phyloP scores from a whole-genome alignment of 805 yeast species.

The Ogataea pini region DNA sequence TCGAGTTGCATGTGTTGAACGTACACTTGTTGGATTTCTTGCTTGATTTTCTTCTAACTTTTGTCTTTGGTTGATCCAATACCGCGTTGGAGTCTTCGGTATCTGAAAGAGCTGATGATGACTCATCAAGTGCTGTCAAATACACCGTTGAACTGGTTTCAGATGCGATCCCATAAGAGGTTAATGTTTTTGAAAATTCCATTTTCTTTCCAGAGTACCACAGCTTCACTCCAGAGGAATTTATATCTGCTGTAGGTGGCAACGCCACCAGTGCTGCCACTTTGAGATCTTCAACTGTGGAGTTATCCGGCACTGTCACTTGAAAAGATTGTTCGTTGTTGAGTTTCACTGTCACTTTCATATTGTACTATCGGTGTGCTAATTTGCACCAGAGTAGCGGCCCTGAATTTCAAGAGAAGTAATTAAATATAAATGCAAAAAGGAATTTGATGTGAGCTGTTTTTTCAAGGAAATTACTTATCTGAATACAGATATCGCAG shows the following conservation, averaged over 20 bases:
- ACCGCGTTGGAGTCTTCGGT: constrained; percentile 19
- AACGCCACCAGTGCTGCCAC: constrained; percentile 46
- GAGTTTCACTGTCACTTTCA: constrained; percentile 51
- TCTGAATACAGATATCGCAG: constrained; percentile 5
- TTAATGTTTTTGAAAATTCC: constrained; percentile 29
- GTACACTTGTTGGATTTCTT: constrained; percentile 50
- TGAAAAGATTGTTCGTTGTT: constrained; percentile 37
- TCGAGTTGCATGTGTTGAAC: constrained; percentile 59
- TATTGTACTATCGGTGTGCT: constrained; percentile 17
- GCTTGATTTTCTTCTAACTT: constrained; percentile 35
- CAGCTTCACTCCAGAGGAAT: constrained; percentile 25
- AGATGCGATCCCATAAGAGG: constrained; percentile 31
- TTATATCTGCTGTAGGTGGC: constrained; percentile 23
- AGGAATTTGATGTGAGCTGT: neutral
- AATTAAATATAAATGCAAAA: neutral
- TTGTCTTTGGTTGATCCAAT: constrained; percentile 23
- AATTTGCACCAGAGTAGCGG: neutral
- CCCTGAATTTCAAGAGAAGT: neutral
- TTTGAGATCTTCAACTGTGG: constrained; percentile 53
- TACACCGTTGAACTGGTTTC: constrained; percentile 32
- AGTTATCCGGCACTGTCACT: constrained; percentile 51
- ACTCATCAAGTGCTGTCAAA: constrained; percentile 30
- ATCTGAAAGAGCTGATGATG: constrained; percentile 23
- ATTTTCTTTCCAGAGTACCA: constrained; percentile 37
- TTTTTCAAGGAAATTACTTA: constrained; percentile 1